A percentile compares a stretch with the other conserved stretches of the same genome.
These are phyloP conservation scores for Kappamyces sp. DNA, from an alignment of 192 early-diverging fungal species.

Conservation along the genomic window DNA sequence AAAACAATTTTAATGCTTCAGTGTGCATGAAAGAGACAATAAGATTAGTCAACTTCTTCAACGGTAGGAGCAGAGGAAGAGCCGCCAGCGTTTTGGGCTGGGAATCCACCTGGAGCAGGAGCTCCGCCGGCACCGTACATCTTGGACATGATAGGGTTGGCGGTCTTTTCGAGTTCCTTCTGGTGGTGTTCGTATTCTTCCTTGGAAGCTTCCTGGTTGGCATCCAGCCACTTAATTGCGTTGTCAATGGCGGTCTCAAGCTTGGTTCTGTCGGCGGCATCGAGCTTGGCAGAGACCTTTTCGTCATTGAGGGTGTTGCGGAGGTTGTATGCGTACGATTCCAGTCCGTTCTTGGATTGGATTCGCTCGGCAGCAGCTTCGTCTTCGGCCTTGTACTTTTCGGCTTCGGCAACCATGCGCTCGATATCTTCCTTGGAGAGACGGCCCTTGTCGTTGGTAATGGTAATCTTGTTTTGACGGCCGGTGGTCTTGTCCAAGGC, in stretches of 20 bases:
- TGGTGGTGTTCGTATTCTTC: constrained; percentile 94
- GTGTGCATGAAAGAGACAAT: background rate
- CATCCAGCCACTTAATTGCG: constrained; percentile 92
- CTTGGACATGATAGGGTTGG: constrained; percentile 97
- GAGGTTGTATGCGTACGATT: constrained; percentile 96
- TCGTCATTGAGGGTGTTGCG: constrained; percentile 84
- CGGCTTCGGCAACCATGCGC: constrained; percentile 90
- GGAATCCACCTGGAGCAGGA: constrained; percentile 73
- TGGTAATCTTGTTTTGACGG: constrained; percentile 93
- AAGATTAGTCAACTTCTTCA: constrained; percentile 53
- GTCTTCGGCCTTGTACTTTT: constrained; percentile 97
- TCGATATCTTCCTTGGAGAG: constrained; percentile 98
- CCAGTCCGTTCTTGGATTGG: constrained; percentile 87
- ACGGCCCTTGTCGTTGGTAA: constrained; percentile 98
- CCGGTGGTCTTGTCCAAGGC: constrained; percentile 93
- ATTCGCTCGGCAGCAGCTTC: constrained; percentile 87
- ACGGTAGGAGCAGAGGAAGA: constrained; percentile 47
- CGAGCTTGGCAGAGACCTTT: constrained; percentile 75
- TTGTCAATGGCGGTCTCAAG: constrained; percentile 78
- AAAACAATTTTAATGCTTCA: too few species aligned
- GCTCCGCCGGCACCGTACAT: constrained; percentile 74
- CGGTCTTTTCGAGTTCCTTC: constrained; percentile 89
- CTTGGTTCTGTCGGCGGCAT: constrained; percentile 83
- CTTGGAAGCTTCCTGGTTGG: constrained; percentile 90
- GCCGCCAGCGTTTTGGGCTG: constrained; percentile 44